Evolutionary conservation across 768 basidiomycete genomes (phyloP), one percentile per base, ranked within the genome.

Genomic region (Trametes villosa): DNA sequence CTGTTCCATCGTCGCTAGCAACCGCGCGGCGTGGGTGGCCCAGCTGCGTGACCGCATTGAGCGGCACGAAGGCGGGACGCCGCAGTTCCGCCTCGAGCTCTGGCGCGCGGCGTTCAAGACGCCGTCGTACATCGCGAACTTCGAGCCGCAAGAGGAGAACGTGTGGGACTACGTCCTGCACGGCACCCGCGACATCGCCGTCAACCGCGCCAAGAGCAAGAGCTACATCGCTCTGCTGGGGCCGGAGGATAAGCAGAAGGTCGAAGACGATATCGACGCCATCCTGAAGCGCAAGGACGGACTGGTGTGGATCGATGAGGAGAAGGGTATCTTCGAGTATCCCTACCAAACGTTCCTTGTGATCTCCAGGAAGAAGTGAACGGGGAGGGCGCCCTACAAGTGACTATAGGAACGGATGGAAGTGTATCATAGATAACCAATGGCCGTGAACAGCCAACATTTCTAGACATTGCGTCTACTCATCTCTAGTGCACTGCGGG

Each of bases 161-260:
- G 68, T 74, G 29, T 89, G 85, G 81, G 58, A 68, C 1, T 87
- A 87, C 67, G 66, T 73, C 7, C 71, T 89, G 12, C 76, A 78
- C 8, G 79, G 83, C 0, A 86, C 83, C 2, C 75, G 80, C 31
- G 78, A 89, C 12, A 77, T 77, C 20, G 85, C 82, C 8, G 74
- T 91, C 36, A 79, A 92, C 53, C 79, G 94, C 50, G 87, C 87
- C 2, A 78, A 79, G 59, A 93, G 87, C 75, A 97, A 96, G 77
- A 94, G 92, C 65, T 97, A 95, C 72, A 85, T 95, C 44, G 80
- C 89, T 0, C 73, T 88, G 22, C 77, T 89, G 34, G 75, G 81
- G 2, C 81, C 81, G 2, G 81, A 81, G n/a, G 81, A 86, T 66
- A 88, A 83, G 73, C 72, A 72, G 13, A 75, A 79, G 41, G 79